These are phyloP conservation scores for Gentiana straminea DNA, from an alignment of 257 asterid genomes.

Conservation along the genomic window DNA sequence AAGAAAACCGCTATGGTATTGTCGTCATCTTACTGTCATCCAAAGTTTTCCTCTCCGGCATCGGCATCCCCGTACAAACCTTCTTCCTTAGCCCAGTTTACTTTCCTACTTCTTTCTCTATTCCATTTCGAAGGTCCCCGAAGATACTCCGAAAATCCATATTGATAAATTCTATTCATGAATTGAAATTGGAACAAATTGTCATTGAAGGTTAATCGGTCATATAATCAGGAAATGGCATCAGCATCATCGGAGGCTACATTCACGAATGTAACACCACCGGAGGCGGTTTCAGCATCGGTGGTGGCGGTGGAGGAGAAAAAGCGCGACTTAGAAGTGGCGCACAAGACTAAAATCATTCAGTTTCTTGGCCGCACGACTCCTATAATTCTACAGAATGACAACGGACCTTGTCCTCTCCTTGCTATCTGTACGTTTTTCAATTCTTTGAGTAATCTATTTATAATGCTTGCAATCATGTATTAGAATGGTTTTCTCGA, in stretches of 20 bases:
- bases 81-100: no score
- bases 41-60: no score
- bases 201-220: background rate
- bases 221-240: conserved; percentile 9
- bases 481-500: background rate
- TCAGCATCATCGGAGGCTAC: conserved; percentile 7
- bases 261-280: conserved; percentile 8
- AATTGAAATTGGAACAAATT: no score
- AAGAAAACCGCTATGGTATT: no score
- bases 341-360: conserved; percentile 60
- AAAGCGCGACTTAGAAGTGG: conserved; percentile 37
- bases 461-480: background rate
- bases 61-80: no score
- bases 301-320: conserved; percentile 16
- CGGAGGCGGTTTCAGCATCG: conserved; percentile 3
- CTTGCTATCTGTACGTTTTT: conserved; percentile 66
- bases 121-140: background rate
- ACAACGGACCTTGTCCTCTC: conserved; percentile 98
- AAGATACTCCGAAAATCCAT: background rate
- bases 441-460: background rate
- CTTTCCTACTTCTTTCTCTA: conserved; percentile 2
- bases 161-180: background rate
- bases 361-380: conserved; percentile 77
- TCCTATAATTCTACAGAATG: conserved; percentile 83
- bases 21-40: no score